phyloP scores from a whole-genome alignment of 1,284 basidiomycete genomes.

The Melanopsichium pennsylvanicum region DNA sequence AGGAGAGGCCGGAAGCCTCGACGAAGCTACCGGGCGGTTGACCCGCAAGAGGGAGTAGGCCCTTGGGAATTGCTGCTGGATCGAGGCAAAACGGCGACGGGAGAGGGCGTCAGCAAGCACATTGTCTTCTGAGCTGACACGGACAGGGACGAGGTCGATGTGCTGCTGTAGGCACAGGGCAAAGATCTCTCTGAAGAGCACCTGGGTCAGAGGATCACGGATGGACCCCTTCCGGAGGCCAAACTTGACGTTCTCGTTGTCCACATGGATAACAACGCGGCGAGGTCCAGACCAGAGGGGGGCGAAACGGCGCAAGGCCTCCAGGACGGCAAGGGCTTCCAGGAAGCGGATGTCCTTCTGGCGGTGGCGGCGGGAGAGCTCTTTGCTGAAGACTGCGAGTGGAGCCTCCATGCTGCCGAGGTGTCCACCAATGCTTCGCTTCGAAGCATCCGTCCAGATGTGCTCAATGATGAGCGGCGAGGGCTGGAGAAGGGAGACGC shows the following conservation, averaged over 20 bases:
- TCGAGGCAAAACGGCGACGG: neutral
- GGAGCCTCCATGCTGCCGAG: neutral
- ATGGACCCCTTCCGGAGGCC: neutral
- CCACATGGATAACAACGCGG: neutral
- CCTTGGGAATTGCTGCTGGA: too few species aligned
- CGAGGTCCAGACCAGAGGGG: neutral
- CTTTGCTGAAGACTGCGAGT: neutral
- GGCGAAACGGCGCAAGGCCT: neutral
- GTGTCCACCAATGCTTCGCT: neutral
- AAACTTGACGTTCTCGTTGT: neutral
- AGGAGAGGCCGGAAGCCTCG: too few species aligned
- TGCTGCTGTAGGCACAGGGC: neutral
- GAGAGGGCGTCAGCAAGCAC: neutral
- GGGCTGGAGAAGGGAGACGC: neutral
- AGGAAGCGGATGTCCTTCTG: constrained; percentile 2
- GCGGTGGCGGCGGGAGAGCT: neutral
- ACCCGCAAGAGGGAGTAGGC: too few species aligned
- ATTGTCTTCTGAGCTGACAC: neutral
- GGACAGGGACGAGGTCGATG: neutral
- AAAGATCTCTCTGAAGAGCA: neutral
- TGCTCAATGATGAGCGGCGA: neutral
- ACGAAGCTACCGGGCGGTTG: too few species aligned
- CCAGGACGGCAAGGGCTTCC: neutral
- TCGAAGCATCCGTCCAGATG: neutral
- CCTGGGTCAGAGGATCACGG: neutral